phyloP scores from a whole-genome alignment of 2,329 filamentous ascomycete genomes.

The Penicillium sp. region DNA sequence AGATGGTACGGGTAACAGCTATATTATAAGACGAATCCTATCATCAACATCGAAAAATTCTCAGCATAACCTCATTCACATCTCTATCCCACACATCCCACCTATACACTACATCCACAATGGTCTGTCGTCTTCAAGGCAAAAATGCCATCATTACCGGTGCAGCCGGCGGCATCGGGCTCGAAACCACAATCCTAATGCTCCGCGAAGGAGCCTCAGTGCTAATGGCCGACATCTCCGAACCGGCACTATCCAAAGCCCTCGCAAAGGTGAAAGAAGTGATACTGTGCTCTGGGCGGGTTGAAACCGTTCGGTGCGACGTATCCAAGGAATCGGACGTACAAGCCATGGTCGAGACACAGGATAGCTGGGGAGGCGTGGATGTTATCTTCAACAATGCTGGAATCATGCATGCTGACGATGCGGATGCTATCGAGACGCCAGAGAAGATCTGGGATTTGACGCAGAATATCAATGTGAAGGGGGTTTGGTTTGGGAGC shows the following conservation, averaged over 20 bases:
- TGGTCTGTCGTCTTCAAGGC: constrained; percentile 50
- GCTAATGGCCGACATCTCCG: constrained; percentile 78
- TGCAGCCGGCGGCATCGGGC: constrained; percentile 80
- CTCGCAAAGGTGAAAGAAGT: constrained; percentile 67
- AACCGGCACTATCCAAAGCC: constrained; percentile 69
- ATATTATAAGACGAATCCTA: not conserved
- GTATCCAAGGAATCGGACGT: constrained; percentile 80
- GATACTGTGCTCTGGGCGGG: constrained; percentile 46
- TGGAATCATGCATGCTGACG: constrained; percentile 85
- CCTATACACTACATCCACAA: constrained; percentile 1
- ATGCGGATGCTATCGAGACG: constrained; percentile 73
- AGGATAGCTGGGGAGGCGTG: constrained; percentile 78
- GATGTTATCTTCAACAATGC: constrained; percentile 96
- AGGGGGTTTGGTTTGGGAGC: constrained; percentile 89
- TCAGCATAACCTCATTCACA: not conserved
- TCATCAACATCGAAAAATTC: not conserved
- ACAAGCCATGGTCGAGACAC: constrained; percentile 64
- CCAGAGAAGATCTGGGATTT: constrained; percentile 88
- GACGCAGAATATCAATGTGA: constrained; percentile 89
- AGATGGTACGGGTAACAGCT: not conserved
- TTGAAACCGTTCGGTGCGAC: constrained; percentile 47
- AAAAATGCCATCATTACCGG: constrained; percentile 74
- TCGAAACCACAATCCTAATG: constrained; percentile 86
- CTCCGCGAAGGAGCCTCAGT: constrained; percentile 79
- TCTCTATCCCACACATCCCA: not conserved